Evolutionary conservation across 2,329 filamentous ascomycete genomes (phyloP).

Genomic region (Scedosporium boydii): DNA sequence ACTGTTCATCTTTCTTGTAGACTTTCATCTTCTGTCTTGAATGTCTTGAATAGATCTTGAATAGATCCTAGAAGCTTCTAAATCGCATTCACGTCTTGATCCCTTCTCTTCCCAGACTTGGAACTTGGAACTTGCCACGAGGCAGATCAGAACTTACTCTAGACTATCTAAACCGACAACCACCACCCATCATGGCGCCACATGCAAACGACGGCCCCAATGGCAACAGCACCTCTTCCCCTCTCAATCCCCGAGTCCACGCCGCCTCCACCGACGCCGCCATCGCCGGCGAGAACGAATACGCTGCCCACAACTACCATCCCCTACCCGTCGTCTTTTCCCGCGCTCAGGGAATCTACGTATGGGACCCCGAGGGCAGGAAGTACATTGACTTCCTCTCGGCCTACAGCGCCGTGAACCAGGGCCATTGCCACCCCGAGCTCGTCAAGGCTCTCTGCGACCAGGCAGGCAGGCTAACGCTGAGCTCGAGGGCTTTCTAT

Average conservation of each 20-base stretch:
- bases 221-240: slow-evolving; percentile 16
- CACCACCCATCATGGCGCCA: slow-evolving; percentile 41
- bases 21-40: not conserved
- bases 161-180: not conserved
- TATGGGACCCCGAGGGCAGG: slow-evolving; percentile 94
- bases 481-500: slow-evolving; percentile 92
- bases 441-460: slow-evolving; percentile 83
- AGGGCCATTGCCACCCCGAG: slow-evolving; percentile 95
- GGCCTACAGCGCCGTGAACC: slow-evolving; percentile 95
- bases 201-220: slow-evolving; percentile 39
- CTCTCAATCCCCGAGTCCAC: slow-evolving; percentile 47
- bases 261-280: slow-evolving; percentile 68
- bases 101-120: not conserved
- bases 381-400: slow-evolving; percentile 98
- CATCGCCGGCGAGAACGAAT: slow-evolving; percentile 71
- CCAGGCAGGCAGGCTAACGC: slow-evolving; percentile 79
- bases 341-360: slow-evolving; percentile 71
- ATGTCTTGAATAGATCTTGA: no score
- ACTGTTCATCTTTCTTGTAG: not conserved
- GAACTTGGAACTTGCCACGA: not conserved
- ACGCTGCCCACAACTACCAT: slow-evolving; percentile 97
- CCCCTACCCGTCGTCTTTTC: slow-evolving; percentile 91
- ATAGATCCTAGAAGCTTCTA: no score
- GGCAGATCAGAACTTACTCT: not conserved
- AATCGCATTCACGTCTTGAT: not conserved